phyloP scores from a whole-genome alignment of 495 filamentous ascomycete genomes.

The Podospora pseudopauciseta region DNA sequence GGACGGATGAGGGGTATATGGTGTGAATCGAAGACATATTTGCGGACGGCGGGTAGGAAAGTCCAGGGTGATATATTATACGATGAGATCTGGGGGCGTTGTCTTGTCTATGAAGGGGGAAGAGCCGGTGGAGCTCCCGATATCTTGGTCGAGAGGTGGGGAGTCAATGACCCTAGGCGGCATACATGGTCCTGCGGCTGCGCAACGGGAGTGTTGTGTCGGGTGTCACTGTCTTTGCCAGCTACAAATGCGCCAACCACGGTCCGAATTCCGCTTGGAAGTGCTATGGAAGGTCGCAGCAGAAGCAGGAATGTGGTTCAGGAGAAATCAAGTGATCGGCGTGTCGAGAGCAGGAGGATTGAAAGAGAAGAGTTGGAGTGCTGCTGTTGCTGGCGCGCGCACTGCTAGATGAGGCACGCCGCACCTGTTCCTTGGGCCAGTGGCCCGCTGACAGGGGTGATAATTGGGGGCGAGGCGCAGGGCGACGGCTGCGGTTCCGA shows the following conservation, averaged over 20 bases:
- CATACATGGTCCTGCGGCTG: slow-evolving; percentile 27
- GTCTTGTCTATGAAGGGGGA: slow-evolving; percentile 6
- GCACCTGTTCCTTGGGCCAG: slow-evolving; percentile 4
- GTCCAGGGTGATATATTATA: slow-evolving; percentile 15
- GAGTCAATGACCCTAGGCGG: slow-evolving; percentile 20
- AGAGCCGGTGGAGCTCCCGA: slow-evolving; percentile 19
- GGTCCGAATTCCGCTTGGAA: background rate
- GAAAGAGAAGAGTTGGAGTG: slow-evolving; percentile 8
- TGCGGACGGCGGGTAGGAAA: slow-evolving; percentile 18
- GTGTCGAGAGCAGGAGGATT: slow-evolving; percentile 3
- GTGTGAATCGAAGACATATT: slow-evolving; percentile 34
- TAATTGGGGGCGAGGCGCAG: slow-evolving; percentile 29
- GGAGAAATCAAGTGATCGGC: slow-evolving; percentile 11
- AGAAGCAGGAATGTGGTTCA: slow-evolving; percentile 14
- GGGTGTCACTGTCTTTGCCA: slow-evolving; percentile 3
- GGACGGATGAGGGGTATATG: slow-evolving; percentile 27
- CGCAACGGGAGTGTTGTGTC: slow-evolving; percentile 11
- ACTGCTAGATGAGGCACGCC: slow-evolving; percentile 15
- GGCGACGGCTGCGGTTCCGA: slow-evolving; percentile 26
- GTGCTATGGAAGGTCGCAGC: slow-evolving; percentile 12
- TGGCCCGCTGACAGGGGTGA: slow-evolving; percentile 12
- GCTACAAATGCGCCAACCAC: background rate
- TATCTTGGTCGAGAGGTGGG: slow-evolving; percentile 8
- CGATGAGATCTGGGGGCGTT: slow-evolving; percentile 12
- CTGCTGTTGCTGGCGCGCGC: slow-evolving; percentile 13